Evolutionary conservation across 768 basidiomycete genomes (phyloP), one percentile per base, ranked within the genome.

Genomic region (Naganishia friedmannii): DNA sequence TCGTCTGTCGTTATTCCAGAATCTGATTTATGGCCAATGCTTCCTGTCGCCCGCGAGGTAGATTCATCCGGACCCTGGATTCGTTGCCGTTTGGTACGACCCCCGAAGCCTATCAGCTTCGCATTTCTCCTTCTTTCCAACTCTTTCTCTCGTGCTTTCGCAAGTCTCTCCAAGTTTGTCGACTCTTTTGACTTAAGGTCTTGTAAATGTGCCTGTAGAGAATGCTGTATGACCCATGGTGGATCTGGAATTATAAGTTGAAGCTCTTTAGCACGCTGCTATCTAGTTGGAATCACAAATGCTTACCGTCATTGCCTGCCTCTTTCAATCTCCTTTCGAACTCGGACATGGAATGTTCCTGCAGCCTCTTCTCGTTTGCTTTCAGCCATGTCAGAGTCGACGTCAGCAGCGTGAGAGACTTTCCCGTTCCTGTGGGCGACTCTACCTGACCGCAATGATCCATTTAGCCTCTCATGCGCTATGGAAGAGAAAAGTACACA

Each of bases 341-440:
- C 2, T 45, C 51, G 0, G 69, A 55, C 48, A 73, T 72, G 12
- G 70, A 70, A 19, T 70, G 70, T 34, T 72, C 63, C 10, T 73
- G 57, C 15, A 77, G 45, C 15, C 80, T 65, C 31, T 69, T 69
- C 53, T 70, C 53, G 66, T 81, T 74, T 7, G 67, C 72, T 3
- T 67, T 56, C 6, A 81, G 70, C 80, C 80, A 81, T 42, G 77
- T 76, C 29, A 81, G 51, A 0, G 80, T 79, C 13, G 78, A 75
- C 15, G 80, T 79, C 6, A 81, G 71, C 10, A 81, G 74, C 5
- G 77, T 77, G 15, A 81, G 67, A 8, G 75, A 76, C 69, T 81
- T 81, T 37, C 80, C 80, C 6, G 80, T 81, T 7, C 80, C 80
- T 0, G 80, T 81, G 0, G 80, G 80, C 0, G 76, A 77, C 73